Evolutionary conservation across 306 rosid species (phyloP), one percentile per base, ranked within the genome.

Genomic region (Dalbergia cochinchinensis): DNA sequence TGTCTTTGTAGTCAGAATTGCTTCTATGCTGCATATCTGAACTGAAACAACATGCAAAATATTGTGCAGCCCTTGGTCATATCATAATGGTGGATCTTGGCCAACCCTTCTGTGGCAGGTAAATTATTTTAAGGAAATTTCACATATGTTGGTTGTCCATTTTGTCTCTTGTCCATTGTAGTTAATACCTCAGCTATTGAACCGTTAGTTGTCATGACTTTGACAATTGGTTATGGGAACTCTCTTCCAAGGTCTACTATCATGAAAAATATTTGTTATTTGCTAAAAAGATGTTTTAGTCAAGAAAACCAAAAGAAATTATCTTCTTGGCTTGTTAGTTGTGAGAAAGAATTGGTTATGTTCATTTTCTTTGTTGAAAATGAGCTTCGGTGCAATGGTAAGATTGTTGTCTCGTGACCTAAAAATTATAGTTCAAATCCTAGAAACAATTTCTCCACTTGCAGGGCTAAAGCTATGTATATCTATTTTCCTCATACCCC

Each of bases 101-200:
- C 98, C 98, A 65, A 88, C 94, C 34, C 96, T 94, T 53, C 64
- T 94, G 31, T 94, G 98, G 98, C 98, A 92, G 97, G 98, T 94
- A 74, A 85, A 19, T 60, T 69, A 0, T 69, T 14, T 55, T 68
- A 61, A 69, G 53, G 64, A 75, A 69, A 69, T 51, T 55, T 79
- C 33, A 14, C 7, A 42, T 53, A 53, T 59, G 41, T 68, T 51
- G 77, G 15, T 18, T 66, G 64, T 73, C 39, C 69, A 26, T 50
- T 37, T 57, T 73, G 41, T 14, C 70, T 41, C 44, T 51, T 71
- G 67, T 69, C 16, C 39, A 4, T 7, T 20, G 54, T 68, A 44
- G 9, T 69, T n/a, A 37, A 41, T 50, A 47, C 20, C 78, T 50
- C 42, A 31, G 60, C 59, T 37, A 51, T 13, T 39, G 31, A 37